Base-by-base conservation (phyloP, 129 eudicot species). In the Heracleum sosnowskyi region DNA sequence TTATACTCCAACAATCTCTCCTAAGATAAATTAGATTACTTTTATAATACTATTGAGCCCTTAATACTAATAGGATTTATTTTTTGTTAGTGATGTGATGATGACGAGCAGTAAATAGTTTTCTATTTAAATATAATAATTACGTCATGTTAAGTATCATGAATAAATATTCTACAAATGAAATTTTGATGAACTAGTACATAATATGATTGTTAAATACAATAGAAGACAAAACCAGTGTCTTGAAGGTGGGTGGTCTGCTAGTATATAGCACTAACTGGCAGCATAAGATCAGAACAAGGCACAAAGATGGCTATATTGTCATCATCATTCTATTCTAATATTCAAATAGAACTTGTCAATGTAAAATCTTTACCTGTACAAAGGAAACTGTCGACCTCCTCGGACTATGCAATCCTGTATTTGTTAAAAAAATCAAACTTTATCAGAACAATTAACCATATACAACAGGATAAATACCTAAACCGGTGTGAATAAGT, bases 401-500 rank as follows among this genome's bases (percentile, higher is more conserved):
- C 99, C 99, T 86, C 99, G 85, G 76, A 92, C 77, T 8, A 96
- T 89, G 68, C 79, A 88, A 85, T 96, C 99, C 96, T 87, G 87
- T 79, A 83, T 62, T 75, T 68, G 17, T 24, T 72, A 34, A 79
- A 7, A 35, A 76, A n/a, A n/a, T n/a, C n/a, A n/a, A n/a, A n/a
- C n/a, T n/a, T n/a, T n/a, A n/a, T n/a, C n/a, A n/a, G n/a, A n/a
- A n/a, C n/a, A n/a, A n/a, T n/a, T 31, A 41, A 83, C 31, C 68
- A 75, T 44, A 77, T 12, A 47, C 69, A 66, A 10, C 37, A 20
- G 62, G 33, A 15, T 4, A 40, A 57, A 2, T 34, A 73, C 42
- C n/a, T n/a, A n/a, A n/a, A 29, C 33, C 9, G 6, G 24, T 20
- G 69, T n/a, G 37, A 75, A 62, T n/a, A 10, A 26, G 17, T 57